A percentile compares a stretch with the other conserved stretches of the same genome.
phyloP scores from a whole-genome alignment of 768 basidiomycete genomes.

The Gloeophyllum trabeum region DNA sequence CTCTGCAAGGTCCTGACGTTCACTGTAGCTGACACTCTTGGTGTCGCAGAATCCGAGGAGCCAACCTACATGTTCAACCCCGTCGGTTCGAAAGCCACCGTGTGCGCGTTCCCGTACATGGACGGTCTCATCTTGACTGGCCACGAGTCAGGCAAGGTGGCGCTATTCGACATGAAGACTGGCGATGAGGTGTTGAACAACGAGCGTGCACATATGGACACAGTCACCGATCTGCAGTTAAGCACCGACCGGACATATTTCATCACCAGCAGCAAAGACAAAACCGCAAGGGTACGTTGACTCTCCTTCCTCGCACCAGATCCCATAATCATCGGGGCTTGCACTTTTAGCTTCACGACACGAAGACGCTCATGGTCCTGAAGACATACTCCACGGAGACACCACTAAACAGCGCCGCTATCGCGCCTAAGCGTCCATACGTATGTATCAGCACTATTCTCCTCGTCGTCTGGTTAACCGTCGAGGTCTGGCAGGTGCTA shows the following conservation, averaged over 20 bases:
- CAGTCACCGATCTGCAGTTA: slow-evolving; percentile 88
- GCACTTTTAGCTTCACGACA: slow-evolving; percentile 75
- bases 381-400: slow-evolving; percentile 93
- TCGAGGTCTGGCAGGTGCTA: slow-evolving; percentile 42
- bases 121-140: slow-evolving; percentile 81
- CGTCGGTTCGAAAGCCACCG: slow-evolving; percentile 91
- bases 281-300: slow-evolving; percentile 73
- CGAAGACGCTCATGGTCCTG: slow-evolving; percentile 78
- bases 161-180: slow-evolving; percentile 79
- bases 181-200: slow-evolving; percentile 79
- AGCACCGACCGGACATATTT: slow-evolving; percentile 89
- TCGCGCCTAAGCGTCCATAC: slow-evolving; percentile 78
- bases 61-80: slow-evolving; percentile 77
- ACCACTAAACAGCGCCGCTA: slow-evolving; percentile 86
- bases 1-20: neutral
- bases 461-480: neutral
- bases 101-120: slow-evolving; percentile 80
- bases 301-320: neutral
- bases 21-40: neutral
- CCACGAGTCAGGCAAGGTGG: slow-evolving; percentile 93
- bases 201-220: slow-evolving; percentile 80
- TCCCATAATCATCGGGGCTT: slow-evolving; percentile 2
- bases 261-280: slow-evolving; percentile 94
- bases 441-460: slow-evolving; percentile 36
- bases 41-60: slow-evolving; percentile 53